Evolutionary conservation across 257 asterid species (phyloP), one percentile per base, ranked within the genome.

Genomic region (Vinca minor): DNA sequence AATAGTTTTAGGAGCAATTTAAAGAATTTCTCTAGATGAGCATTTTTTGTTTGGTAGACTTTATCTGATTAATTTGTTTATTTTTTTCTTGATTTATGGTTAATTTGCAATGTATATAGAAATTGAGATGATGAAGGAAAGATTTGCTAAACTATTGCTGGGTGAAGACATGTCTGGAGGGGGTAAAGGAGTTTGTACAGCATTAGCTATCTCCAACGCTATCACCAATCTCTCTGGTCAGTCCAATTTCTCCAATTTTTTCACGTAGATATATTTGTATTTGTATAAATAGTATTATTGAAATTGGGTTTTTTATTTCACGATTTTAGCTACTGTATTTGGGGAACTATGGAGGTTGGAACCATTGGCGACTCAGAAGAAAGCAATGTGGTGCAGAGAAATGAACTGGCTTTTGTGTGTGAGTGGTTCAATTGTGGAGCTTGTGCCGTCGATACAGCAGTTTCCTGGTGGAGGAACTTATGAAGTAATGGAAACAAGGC

Each of bases 91-190:
- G 56, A 34, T 38, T 25, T 57, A 17, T 13, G 11, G 38, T 65
- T 59, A 9, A 26, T 29, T 59, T 69, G 34, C 60, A 35, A 31
- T 42, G 21, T 20, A 28, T 35, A 4, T 69, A 93, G 98, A 89
- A 64, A 83, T 83, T 60, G 96, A 87, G 59, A 72, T 86, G 95
- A 88, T 88, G 95, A 92, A 88, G 72, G 96, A 92, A 67, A 85
- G 96, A 74, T 92, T 92, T 76, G 95, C 95, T 1, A 89, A 92
- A 81, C 82, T 92, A 36, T 86, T 92, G 52, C 88, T 92, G 8
- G 98, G 98, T n/a, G 98, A 92, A 68, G 98, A 92, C 80, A 92
- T 92, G 98, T 92, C 98, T 48, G 98, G 98, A 62, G 94, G 98
- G 56, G 96, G 98, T 35, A 88, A 87, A 83, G 98, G 98, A 64